These are phyloP conservation scores for Diaporthe sp. DNA, from an alignment of 2,329 filamentous ascomycete genomes.

Conservation along the genomic window DNA sequence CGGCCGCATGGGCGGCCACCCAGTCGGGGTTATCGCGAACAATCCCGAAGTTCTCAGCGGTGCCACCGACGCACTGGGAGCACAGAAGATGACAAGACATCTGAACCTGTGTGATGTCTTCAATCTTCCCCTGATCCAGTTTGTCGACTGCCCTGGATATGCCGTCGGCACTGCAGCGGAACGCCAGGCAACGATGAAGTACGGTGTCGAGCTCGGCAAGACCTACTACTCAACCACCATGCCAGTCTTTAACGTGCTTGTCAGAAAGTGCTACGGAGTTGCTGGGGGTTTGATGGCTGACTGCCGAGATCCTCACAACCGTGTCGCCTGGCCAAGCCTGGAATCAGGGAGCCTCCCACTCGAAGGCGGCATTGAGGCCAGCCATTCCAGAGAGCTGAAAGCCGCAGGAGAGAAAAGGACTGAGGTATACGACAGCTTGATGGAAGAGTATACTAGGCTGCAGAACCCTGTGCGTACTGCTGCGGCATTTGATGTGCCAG, in stretches of 20 bases:
- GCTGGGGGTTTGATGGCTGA: constrained; percentile 75
- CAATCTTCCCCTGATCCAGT: constrained; percentile 74
- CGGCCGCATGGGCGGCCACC: constrained; percentile 67
- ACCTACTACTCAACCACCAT: constrained; percentile 73
- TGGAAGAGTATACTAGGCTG: constrained; percentile 69
- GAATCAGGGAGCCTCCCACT: constrained; percentile 73
- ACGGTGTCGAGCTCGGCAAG: constrained; percentile 71
- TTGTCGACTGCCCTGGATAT: constrained; percentile 53
- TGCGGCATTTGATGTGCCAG: constrained; percentile 73
- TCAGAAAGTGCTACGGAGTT: constrained; percentile 72
- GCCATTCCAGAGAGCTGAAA: constrained; percentile 70
- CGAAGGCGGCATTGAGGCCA: constrained; percentile 75
- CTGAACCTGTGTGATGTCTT: constrained; percentile 75
- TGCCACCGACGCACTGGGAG: constrained; percentile 70
- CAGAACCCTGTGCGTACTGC: constrained; percentile 76
- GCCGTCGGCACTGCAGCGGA: constrained; percentile 74
- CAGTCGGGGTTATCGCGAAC: constrained; percentile 70
- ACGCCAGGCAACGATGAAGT: constrained; percentile 73
- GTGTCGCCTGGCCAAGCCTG: constrained; percentile 74
- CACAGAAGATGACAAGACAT: constrained; percentile 71
- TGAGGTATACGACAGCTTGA: constrained; percentile 66
- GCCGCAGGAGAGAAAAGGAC: constrained; percentile 65
- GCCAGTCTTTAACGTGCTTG: constrained; percentile 73
- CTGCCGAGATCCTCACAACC: constrained; percentile 69
- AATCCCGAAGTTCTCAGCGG: constrained; percentile 74